phyloP scores from a whole-genome alignment of 1,284 basidiomycete species.

The Papiliotrema terrestris region DNA sequence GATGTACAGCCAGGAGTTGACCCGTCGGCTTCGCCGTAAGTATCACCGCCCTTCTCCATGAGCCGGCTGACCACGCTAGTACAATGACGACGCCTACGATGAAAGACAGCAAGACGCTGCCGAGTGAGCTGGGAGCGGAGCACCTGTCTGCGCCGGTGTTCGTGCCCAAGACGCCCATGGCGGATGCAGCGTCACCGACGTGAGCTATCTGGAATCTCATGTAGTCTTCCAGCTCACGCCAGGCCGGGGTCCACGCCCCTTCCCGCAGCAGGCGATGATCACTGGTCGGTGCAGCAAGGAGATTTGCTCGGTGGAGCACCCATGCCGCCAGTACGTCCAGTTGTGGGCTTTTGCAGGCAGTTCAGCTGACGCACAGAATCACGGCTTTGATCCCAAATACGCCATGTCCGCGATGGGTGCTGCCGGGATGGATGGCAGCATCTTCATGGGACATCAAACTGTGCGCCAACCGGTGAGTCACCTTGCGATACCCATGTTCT shows the following conservation, averaged over 20 bases:
- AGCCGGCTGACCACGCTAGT: background rate
- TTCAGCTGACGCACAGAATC: background rate
- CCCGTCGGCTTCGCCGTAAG: background rate
- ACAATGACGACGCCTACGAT: conserved; percentile 5
- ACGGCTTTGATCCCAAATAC: background rate
- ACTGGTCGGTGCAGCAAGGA: background rate
- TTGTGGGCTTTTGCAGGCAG: no score
- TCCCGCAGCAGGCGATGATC: no score
- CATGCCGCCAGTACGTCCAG: no score
- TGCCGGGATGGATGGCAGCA: background rate
- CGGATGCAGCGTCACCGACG: conserved; percentile 20
- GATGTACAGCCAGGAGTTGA: conserved; percentile 8
- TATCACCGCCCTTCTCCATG: background rate
- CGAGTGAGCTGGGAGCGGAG: conserved; percentile 45
- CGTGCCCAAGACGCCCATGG: conserved; percentile 62
- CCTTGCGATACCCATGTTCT: background rate
- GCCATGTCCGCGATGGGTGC: background rate
- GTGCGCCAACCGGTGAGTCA: background rate
- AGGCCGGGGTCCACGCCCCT: no score
- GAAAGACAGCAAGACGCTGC: conserved; percentile 35
- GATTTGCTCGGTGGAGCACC: no score
- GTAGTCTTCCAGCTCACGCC: no score
- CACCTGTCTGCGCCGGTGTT: conserved; percentile 67
- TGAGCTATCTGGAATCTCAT: conserved; percentile 3
- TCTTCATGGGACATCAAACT: background rate